These are phyloP conservation scores for Trypanosoma avium DNA, from an alignment of 208 protist genomes.

Conservation along the genomic window DNA sequence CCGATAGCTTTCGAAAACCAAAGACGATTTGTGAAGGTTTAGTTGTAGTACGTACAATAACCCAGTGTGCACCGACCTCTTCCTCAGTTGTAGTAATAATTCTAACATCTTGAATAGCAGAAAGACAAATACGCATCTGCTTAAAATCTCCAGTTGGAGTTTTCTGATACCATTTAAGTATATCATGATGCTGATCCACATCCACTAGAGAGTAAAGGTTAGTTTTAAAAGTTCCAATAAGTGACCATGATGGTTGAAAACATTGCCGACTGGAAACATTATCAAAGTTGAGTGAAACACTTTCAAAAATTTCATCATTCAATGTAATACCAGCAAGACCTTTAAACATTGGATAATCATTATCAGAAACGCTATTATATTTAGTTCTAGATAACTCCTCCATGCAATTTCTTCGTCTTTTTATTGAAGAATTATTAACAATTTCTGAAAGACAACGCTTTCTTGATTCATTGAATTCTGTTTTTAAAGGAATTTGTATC, in stretches of 20 bases:
- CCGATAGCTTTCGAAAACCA: slow-evolving; percentile 54
- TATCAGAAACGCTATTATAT: neutral
- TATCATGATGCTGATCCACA: slow-evolving; percentile 54
- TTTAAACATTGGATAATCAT: slow-evolving; percentile 36
- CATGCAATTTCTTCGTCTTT: neutral
- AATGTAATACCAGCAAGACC: slow-evolving; percentile 61
- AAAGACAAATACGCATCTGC: slow-evolving; percentile 52
- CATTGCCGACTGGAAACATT: slow-evolving; percentile 33
- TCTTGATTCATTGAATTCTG: neutral
- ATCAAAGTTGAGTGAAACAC: neutral
- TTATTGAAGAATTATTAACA: neutral
- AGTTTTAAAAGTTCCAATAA: slow-evolving; percentile 85
- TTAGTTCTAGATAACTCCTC: neutral
- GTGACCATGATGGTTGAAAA: slow-evolving; percentile 67
- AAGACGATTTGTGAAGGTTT: slow-evolving; percentile 83
- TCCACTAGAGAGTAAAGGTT: slow-evolving; percentile 55
- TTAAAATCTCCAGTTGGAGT: slow-evolving; percentile 73
- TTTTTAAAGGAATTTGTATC: neutral
- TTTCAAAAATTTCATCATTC: slow-evolving; percentile 49
- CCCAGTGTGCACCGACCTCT: slow-evolving; percentile 45
- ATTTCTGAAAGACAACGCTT: neutral
- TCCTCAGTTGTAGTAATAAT: slow-evolving; percentile 40
- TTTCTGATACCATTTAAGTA: slow-evolving; percentile 70
- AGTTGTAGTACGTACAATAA: slow-evolving; percentile 59
- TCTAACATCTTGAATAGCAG: slow-evolving; percentile 37